phyloP scores from a whole-genome alignment of 148 eudicot genomes.

The Limonium bicolor region DNA sequence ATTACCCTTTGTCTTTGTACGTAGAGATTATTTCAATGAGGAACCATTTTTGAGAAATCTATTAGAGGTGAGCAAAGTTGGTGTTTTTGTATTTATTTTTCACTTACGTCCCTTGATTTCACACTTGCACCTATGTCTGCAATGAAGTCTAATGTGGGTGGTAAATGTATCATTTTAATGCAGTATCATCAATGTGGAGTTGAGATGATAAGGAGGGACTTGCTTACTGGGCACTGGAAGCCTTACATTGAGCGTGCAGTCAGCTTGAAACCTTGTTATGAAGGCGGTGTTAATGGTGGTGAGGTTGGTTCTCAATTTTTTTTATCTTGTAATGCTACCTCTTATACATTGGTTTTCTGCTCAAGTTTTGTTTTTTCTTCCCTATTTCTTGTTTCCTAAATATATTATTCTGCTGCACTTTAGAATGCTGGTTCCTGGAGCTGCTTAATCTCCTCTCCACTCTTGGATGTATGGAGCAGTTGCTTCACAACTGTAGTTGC shows the following conservation, averaged over 20 bases:
- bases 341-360: not conserved
- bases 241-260: constrained; percentile 95
- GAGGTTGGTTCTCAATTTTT: constrained; percentile 36
- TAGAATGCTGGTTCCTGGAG: no score
- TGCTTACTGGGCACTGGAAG: constrained; percentile 91
- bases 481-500: no score
- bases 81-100: not conserved
- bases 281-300: constrained; percentile 87
- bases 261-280: constrained; percentile 84
- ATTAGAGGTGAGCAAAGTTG: constrained; percentile 51
- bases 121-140: not conserved
- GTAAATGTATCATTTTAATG: constrained; percentile 7
- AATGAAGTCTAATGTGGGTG: not conserved
- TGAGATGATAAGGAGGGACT: constrained; percentile 97
- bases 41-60: constrained; percentile 95
- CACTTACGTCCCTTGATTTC: not conserved
- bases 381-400: no score
- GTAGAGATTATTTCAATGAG: constrained; percentile 96
- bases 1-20: constrained; percentile 93
- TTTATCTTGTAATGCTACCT: not conserved
- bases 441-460: no score
- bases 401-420: no score
- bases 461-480: no score
- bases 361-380: no score
- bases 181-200: constrained; percentile 89